Conservation (phyloP, 2,329 filamentous ascomycete species). For the Tolypocladium cylindrosporum region DNA sequence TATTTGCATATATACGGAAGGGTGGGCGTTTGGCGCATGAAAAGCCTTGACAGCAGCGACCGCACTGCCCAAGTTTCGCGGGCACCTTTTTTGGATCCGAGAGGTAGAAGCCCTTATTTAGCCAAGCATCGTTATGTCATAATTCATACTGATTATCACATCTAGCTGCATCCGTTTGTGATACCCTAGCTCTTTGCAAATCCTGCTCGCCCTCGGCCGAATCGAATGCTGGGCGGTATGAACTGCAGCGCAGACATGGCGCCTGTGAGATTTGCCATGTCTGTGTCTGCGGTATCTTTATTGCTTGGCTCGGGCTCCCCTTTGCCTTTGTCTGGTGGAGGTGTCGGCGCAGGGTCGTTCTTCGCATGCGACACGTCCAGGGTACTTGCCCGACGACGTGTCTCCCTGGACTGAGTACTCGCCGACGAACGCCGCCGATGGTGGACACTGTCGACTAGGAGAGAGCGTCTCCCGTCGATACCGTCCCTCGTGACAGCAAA, state of each 20-base stretch:
- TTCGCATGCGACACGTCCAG: conserved; percentile 12
- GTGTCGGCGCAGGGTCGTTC: conserved; percentile 8
- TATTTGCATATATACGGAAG: not conserved
- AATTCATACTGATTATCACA: conserved; percentile 22
- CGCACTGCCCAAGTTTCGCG: not conserved
- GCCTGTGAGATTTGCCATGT: conserved; percentile 53
- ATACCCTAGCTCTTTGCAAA: conserved; percentile 36
- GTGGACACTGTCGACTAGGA: conserved; percentile 54
- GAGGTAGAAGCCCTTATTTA: conserved; percentile 27
- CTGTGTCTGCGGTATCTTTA: conserved; percentile 28
- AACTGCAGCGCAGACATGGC: conserved; percentile 66
- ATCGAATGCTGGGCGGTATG: conserved; percentile 56
- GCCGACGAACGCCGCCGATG: conserved; percentile 39
- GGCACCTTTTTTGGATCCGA: conserved; percentile 3
- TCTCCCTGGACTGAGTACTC: conserved; percentile 20
- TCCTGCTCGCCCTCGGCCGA: conserved; percentile 48
- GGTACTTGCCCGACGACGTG: conserved; percentile 22
- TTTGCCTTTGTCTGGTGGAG: conserved; percentile 6
- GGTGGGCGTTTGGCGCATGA: not conserved
- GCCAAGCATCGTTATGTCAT: conserved; percentile 15
- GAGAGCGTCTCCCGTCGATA: conserved; percentile 74
- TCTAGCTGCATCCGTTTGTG: conserved; percentile 11
- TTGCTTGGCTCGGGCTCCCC: conserved; percentile 5
- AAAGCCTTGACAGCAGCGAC: not conserved
- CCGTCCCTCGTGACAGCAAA: conserved; percentile 80